phyloP scores from a whole-genome alignment of 1,284 basidiomycete species.

The Marasmius oreades region DNA sequence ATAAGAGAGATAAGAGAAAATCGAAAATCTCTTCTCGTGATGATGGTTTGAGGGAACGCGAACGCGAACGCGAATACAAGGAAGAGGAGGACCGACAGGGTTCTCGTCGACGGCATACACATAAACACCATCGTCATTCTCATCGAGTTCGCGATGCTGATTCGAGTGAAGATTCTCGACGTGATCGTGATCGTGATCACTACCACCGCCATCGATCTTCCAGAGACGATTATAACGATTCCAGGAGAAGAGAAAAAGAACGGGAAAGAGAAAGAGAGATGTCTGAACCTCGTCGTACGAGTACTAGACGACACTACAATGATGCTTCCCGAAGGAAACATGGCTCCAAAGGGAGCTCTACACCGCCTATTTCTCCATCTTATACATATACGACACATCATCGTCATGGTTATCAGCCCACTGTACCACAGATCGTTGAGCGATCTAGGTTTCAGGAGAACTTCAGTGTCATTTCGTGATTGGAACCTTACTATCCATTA shows the following conservation, averaged over 20 bases:
- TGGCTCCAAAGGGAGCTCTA: neutral
- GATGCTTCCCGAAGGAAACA: neutral
- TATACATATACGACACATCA: neutral
- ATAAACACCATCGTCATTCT: neutral
- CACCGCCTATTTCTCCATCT: neutral
- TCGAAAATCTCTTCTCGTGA: neutral
- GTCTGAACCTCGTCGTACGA: neutral
- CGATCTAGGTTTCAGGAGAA: slow-evolving; percentile 1
- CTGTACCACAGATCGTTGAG: neutral
- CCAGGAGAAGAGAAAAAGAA: neutral
- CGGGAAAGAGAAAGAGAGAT: neutral
- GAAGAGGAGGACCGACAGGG: too few species aligned
- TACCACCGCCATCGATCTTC: neutral
- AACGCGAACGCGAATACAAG: neutral
- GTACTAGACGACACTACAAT: neutral
- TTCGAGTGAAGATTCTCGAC: neutral
- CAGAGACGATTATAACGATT: neutral
- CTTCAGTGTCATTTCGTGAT: neutral
- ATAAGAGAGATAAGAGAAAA: neutral
- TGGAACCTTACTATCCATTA: too few species aligned
- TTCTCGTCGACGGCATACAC: neutral
- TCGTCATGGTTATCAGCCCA: neutral
- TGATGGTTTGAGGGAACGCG: neutral
- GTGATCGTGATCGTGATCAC: neutral
- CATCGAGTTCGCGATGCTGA: neutral